Evolutionary conservation across 805 yeast genomes (phyloP), one percentile per base, ranked within the genome.

Genomic region (Yamadazyma insecticola): DNA sequence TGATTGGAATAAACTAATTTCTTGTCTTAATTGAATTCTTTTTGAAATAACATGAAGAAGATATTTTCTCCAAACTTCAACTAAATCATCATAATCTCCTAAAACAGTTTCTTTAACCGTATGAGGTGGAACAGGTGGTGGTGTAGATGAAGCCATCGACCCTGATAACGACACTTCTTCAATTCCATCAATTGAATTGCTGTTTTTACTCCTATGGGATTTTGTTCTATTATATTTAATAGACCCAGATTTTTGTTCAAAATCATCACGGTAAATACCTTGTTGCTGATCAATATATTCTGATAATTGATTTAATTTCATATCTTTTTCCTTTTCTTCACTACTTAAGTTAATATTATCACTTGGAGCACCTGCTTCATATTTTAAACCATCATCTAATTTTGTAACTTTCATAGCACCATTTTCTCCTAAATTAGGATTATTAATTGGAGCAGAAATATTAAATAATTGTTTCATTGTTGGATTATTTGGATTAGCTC

Each of bases 1-100:
- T 6, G 43, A 25, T 38, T 61, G 65, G 50, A 54, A 65, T 29
- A 52, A 37, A 18, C 41, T 47, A 35, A 65, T 62, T 34, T 65
- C 72, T 38, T 63, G 70, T 26, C 70, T 47, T 29, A 65, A 47
- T 35, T 55, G 55, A 28, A 65, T 63, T 17, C 72, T 40, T 42
- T 55, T 60, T 18, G 48, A 46, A n/a, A 63, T 35, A 5, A 64
- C 69, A 27, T 49, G 45, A 27, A 45, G 30, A 30, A 65, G 53
- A 39, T 65, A 65, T 13, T 36, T 46, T 25, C 47, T 51, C 72
- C 72, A 65, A 11, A 53, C 33, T 8, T 30, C 37, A 9, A 32
- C 20, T 27, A 41, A 29, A 24, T 41, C 39, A 8, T 30, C 15
- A 15, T 35, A 37, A 30, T 32, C 36, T 12, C 30, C 36, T 13